Conservation (phyloP, 2,329 filamentous ascomycete genomes). For the Aaosphaeria pasadenensis region DNA sequence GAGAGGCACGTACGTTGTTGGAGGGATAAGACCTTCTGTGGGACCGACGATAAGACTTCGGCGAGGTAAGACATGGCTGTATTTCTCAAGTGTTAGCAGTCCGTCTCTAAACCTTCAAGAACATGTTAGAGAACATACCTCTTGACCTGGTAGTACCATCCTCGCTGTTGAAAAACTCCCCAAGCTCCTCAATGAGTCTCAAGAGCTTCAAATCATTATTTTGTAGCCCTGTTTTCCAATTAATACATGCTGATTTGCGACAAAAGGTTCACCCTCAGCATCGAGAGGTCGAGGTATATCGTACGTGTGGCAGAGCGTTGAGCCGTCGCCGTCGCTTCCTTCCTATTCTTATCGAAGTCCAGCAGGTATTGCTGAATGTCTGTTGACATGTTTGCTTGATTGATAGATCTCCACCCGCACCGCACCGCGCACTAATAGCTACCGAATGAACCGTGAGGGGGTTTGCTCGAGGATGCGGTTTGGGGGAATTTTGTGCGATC, state of each 20-base stretch:
- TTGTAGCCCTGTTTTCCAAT: slow-evolving; percentile 50
- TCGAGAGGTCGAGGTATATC: slow-evolving; percentile 7
- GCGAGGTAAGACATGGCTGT: slow-evolving; percentile 50
- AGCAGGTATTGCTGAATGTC: slow-evolving; percentile 53
- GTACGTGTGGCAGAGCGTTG: slow-evolving; percentile 41
- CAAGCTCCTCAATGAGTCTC: slow-evolving; percentile 60
- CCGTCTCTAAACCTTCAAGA: slow-evolving; percentile 17
- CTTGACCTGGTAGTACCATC: slow-evolving; percentile 60
- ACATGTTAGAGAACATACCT: slow-evolving; percentile 34
- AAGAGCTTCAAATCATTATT: slow-evolving; percentile 59
- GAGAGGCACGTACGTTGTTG: slow-evolving; percentile 50
- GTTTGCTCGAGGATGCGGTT: too few species aligned
- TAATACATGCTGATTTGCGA: neutral
- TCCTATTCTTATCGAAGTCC: slow-evolving; percentile 48
- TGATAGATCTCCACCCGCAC: neutral
- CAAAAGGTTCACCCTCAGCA: slow-evolving; percentile 7
- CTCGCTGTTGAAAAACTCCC: slow-evolving; percentile 66
- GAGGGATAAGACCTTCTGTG: slow-evolving; percentile 55
- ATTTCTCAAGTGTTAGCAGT: slow-evolving; percentile 3
- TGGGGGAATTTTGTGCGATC: too few species aligned
- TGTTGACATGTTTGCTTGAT: slow-evolving; percentile 12
- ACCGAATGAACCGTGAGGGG: too few species aligned
- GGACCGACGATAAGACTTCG: slow-evolving; percentile 49
- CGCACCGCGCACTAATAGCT: too few species aligned
- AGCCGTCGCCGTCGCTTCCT: slow-evolving; percentile 44